Conservation (phyloP, 306 rosid species). For the Phaseolus lunatus region DNA sequence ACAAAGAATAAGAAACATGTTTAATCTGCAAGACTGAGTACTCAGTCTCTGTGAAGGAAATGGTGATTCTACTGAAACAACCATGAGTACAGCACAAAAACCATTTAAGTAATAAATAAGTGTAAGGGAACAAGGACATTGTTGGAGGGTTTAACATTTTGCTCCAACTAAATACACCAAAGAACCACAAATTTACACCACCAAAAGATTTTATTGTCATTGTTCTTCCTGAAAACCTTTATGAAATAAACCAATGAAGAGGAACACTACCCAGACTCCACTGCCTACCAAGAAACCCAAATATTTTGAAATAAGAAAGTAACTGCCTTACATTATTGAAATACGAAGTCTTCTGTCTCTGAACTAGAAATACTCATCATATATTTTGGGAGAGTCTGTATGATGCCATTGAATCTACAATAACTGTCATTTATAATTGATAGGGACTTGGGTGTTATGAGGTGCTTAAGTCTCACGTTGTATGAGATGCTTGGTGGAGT, state of each 20-base stretch:
- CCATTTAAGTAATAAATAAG: neutral
- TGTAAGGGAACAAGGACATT: neutral
- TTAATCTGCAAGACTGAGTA: conserved; percentile 4
- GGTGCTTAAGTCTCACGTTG: neutral
- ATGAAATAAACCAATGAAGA: neutral
- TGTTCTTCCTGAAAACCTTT: neutral
- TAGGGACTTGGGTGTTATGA: neutral
- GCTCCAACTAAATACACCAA: conserved; percentile 38
- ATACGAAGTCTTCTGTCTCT: conserved; percentile 34
- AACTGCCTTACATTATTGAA: conserved; percentile 21
- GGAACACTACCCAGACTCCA: neutral
- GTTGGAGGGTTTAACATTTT: conserved; percentile 12
- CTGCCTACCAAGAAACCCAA: conserved; percentile 15
- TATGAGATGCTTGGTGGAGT: too few relatives aligned
- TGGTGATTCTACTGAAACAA: conserved; percentile 27
- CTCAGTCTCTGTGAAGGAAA: conserved; percentile 17
- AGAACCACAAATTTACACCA: conserved; percentile 15
- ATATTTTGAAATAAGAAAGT: conserved; percentile 9
- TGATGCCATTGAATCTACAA: conserved; percentile 1
- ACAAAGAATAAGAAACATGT: conserved; percentile 13
- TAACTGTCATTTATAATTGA: neutral
- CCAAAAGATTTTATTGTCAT: neutral
- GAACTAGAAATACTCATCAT: neutral
- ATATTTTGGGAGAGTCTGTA: neutral
- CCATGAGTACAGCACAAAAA: conserved; percentile 5